phyloP scores from a whole-genome alignment of 2,329 filamentous ascomycete genomes.

The Talaromyces sp. region DNA sequence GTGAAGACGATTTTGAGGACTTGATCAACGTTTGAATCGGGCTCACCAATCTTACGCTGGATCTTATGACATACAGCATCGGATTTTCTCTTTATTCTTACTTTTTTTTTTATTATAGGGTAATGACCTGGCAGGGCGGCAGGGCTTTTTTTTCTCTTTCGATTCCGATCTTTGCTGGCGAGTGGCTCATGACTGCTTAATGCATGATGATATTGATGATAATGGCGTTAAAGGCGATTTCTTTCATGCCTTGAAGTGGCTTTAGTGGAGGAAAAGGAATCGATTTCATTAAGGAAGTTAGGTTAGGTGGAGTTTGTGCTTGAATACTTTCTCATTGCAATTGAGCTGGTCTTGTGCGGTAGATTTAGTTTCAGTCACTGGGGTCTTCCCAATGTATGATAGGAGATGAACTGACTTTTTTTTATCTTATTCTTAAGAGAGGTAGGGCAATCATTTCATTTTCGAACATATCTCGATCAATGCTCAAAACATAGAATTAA shows the following conservation, averaged over 20 bases:
- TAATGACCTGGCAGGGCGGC: background rate
- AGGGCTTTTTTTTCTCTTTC: background rate
- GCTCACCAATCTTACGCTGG: background rate
- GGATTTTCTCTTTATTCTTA: background rate
- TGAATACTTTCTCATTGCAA: background rate
- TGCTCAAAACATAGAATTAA: conserved; percentile 49
- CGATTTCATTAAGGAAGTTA: background rate
- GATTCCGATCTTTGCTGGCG: conserved; percentile 1
- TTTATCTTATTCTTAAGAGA: background rate
- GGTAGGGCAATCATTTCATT: background rate
- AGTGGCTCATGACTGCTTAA: background rate
- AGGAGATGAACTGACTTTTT: background rate
- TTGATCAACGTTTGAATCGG: conserved; percentile 28
- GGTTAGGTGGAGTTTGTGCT: background rate
- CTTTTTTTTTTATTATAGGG: background rate
- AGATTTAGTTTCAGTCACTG: background rate
- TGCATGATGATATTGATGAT: conserved; percentile 5
- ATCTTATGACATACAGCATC: background rate
- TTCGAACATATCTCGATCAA: too few relatives aligned
- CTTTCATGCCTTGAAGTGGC: background rate
- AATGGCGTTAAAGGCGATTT: background rate
- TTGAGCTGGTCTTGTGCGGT: background rate
- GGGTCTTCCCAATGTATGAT: too few relatives aligned
- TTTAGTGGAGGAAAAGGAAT: background rate
- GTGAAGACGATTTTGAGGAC: conserved; percentile 30